Evolutionary conservation across 164 flowering plant genomes (phyloP).

Genomic region (Amborella trichopoda): DNA sequence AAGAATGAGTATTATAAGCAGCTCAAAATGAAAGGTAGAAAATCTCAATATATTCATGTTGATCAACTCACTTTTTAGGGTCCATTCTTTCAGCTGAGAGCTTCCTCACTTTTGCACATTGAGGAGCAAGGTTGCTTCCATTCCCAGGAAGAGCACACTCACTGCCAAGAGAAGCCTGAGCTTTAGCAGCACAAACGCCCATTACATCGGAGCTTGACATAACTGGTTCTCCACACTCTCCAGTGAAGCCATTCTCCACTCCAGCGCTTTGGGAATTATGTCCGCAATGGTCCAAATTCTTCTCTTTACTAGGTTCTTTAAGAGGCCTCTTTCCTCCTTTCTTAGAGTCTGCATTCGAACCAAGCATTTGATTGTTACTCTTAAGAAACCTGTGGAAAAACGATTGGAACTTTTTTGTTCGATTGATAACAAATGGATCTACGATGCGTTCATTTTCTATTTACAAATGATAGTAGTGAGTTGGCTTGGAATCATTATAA

Average conservation of each 20-base stretch:
- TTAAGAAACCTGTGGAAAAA: too few relatives aligned
- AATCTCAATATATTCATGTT: background rate
- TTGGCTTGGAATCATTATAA: too few relatives aligned
- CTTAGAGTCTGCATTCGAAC: background rate
- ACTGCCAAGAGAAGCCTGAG: conserved; percentile 44
- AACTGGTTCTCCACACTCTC: conserved; percentile 33
- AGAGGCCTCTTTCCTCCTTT: background rate
- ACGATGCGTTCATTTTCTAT: too few relatives aligned
- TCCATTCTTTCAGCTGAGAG: conserved; percentile 71
- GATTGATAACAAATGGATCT: too few relatives aligned
- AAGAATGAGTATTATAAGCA: background rate
- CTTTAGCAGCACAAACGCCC: conserved; percentile 40
- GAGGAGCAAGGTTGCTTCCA: conserved; percentile 45
- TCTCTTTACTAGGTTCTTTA: too few relatives aligned
- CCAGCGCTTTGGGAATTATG: background rate
- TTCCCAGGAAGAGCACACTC: conserved; percentile 46
- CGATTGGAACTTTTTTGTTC: too few relatives aligned
- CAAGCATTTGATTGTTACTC: background rate
- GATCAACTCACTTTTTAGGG: conserved; percentile 50
- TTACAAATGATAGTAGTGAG: too few relatives aligned
- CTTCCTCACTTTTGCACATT: conserved; percentile 69
- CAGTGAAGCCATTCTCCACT: conserved; percentile 10
- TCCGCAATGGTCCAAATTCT: background rate
- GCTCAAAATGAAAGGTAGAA: background rate
- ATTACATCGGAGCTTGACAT: conserved; percentile 35